Evolutionary conservation across 805 yeast genomes (phyloP).

Genomic region (Ogataea kodamae): DNA sequence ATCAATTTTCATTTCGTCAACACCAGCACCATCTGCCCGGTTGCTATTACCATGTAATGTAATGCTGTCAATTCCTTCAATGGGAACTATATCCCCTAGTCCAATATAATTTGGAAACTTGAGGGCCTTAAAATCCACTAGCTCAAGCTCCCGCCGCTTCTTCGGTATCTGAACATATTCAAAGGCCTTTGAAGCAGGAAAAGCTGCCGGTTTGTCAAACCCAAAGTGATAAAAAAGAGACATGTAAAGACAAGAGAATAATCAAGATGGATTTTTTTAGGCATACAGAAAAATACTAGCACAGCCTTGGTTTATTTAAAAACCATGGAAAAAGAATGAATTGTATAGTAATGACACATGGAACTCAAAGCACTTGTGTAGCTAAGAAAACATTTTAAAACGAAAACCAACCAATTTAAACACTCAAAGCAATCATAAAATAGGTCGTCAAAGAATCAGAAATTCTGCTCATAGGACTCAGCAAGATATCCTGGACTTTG

Average conservation of each 20-base stretch:
- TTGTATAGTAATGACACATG: slow-evolving; percentile 2
- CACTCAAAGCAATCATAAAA: slow-evolving; percentile 7
- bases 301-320: not conserved
- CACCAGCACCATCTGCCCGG: not conserved
- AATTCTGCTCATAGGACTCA: slow-evolving; percentile 18
- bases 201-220: slow-evolving; percentile 11
- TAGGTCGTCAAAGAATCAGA: slow-evolving; percentile 1
- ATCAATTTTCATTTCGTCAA: not conserved
- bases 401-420: slow-evolving; percentile 1
- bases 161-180: slow-evolving; percentile 6
- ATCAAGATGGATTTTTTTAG: not conserved
- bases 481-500: slow-evolving; percentile 15
- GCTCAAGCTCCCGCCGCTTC: slow-evolving; percentile 2
- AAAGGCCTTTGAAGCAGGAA: slow-evolving; percentile 5
- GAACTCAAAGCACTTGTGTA: slow-evolving; percentile 1
- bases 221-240: slow-evolving; percentile 16
- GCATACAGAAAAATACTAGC: slow-evolving; percentile 1
- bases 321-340: slow-evolving; percentile 3
- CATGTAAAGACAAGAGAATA: slow-evolving; percentile 2
- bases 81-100: slow-evolving; percentile 16
- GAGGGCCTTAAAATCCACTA: slow-evolving; percentile 7
- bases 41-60: slow-evolving; percentile 2
- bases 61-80: slow-evolving; percentile 11
- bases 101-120: slow-evolving; percentile 14
- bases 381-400: too few relatives aligned